Evolutionary conservation across 495 filamentous ascomycete species (phyloP), one percentile per base, ranked within the genome.

Genomic region (Acidiella bohemica): DNA sequence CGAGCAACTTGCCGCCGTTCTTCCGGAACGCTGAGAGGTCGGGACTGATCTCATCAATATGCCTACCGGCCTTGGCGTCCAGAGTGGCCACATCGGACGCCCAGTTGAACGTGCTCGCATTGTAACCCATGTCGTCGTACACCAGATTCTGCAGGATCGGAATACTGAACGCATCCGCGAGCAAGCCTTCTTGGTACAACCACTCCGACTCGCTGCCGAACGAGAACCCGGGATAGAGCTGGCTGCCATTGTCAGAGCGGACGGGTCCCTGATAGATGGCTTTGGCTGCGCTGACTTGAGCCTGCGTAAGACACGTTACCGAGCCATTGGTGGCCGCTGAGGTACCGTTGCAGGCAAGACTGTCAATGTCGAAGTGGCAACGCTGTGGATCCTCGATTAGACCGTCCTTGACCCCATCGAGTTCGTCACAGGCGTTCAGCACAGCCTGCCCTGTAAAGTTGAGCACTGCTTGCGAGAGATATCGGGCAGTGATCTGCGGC

Each of bases 121-220:
- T 67, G 43, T 73, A 68, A 9, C 67, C 68, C 14, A 80, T 60
- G 43, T 80, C 71, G 51, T 79, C 63, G 49, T 75, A 76, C 17
- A 76, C 70, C 17, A 78, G 57, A 4, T 77, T 66, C 50, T 77
- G 73, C 74, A 79, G 73, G 50, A 81, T 74, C 2, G 74, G 76
- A 11, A 59, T 54, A 8, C 53, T 50, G 49, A 61, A 65, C 2
- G 41, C 35, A 7, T 57, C 14, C 7, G 57, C 54, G 1, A 66
- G 49, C 13, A 55, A 4, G 14, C 39, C 39, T 38, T 48, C 45
- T 36, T 66, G 64, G 11, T 32, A 2, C 8, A 59, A 38, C 60
- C 59, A 48, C 25, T 30, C 23, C n/a, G 57, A 17, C 49, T 49
- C 19, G 42, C 53, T 45, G 61, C 64, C 20, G 52, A 59, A 28